Conservation (phyloP, 2,329 filamentous ascomycete species). For the Hymenoscyphus scutula region DNA sequence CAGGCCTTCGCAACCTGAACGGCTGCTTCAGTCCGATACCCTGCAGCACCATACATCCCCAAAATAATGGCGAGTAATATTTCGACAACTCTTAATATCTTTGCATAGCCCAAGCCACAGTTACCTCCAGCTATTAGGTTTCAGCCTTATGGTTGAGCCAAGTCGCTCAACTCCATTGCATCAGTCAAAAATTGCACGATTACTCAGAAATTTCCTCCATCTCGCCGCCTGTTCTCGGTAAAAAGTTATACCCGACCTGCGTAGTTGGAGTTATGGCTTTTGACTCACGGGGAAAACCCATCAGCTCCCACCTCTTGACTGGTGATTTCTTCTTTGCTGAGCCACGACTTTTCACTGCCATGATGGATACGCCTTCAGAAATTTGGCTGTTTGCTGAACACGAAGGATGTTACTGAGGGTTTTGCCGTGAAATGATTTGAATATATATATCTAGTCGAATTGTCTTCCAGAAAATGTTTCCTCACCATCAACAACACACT, state of each 20-base stretch:
- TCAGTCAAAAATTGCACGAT: neutral
- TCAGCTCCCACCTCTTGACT: neutral
- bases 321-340: neutral
- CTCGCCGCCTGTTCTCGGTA: neutral
- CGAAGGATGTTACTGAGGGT: neutral
- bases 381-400: neutral
- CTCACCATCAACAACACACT: conserved; percentile 4
- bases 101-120: conserved; percentile 7
- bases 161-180: neutral
- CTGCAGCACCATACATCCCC: neutral
- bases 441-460: conserved; percentile 7
- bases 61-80: neutral
- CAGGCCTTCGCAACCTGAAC: neutral
- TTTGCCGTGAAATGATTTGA: neutral
- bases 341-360: neutral
- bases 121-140: neutral
- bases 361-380: neutral
- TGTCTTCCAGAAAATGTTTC: neutral
- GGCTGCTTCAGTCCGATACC: neutral
- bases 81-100: neutral
- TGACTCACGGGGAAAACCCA: neutral
- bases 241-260: neutral
- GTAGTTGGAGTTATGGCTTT: neutral
- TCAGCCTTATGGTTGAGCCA: conserved; percentile 8
- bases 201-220: neutral